These are phyloP conservation scores for Amorphotheca resinae DNA, from an alignment of 495 filamentous ascomycete genomes.

Conservation along the genomic window DNA sequence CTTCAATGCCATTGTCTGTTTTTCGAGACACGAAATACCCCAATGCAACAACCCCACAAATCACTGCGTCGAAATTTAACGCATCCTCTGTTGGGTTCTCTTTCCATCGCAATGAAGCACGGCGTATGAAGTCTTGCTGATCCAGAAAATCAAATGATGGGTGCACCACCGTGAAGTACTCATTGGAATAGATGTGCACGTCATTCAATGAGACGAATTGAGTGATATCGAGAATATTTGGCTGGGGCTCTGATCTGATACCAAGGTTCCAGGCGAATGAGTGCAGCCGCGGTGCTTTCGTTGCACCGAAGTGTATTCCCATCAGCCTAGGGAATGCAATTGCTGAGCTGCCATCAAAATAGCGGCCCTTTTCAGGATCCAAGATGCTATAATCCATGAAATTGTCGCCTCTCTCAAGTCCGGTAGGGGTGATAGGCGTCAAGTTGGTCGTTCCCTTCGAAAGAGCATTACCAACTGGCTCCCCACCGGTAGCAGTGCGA, in stretches of 20 bases:
- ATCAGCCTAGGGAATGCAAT: background rate
- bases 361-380: background rate
- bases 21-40: background rate
- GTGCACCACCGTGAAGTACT: background rate
- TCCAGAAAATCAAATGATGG: background rate
- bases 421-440: background rate
- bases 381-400: too few species aligned
- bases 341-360: background rate
- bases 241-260: too few species aligned
- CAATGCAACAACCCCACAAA: background rate
- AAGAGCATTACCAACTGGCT: background rate
- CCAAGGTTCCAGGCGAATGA: background rate
- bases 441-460: background rate
- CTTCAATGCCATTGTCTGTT: background rate
- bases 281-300: background rate
- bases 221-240: background rate
- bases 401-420: too few species aligned
- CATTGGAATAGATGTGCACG: background rate
- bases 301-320: background rate
- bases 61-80: background rate
- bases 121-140: background rate
- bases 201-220: background rate
- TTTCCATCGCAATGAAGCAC: background rate
- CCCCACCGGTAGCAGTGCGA: too few species aligned
- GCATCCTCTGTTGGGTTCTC: background rate